phyloP scores from a whole-genome alignment of 345 rosid genomes.

The Schrenkiella parvula region DNA sequence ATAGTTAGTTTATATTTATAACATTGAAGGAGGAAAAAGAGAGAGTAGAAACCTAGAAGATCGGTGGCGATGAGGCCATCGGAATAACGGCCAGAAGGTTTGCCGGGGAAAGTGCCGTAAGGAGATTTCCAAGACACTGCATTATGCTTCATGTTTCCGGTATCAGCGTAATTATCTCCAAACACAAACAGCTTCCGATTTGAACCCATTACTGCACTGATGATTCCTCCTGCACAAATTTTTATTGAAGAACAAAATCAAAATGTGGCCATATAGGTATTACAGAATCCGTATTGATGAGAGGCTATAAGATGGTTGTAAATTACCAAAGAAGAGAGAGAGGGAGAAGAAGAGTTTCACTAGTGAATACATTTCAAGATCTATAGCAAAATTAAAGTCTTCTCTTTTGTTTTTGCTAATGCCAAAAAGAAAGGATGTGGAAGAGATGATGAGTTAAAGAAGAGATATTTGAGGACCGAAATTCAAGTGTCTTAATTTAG shows the following conservation, averaged over 20 bases:
- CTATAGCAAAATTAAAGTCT: not conserved
- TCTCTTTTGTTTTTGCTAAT: not conserved
- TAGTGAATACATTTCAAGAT: not conserved
- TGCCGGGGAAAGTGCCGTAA: conserved; percentile 50
- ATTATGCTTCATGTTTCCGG: conserved; percentile 37
- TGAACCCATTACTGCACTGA: not conserved
- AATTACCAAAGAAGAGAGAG: not conserved
- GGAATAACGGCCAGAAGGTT: conserved; percentile 50
- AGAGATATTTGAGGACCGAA: not conserved
- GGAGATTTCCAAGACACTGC: conserved; percentile 37
- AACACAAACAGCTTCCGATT: conserved; percentile 42
- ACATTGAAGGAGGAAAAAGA: not conserved
- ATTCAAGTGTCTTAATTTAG: not conserved
- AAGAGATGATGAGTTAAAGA: not conserved
- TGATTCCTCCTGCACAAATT: not conserved
- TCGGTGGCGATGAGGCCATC: conserved; percentile 48
- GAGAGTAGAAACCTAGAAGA: conserved; percentile 32
- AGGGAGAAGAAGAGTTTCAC: not conserved
- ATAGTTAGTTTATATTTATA: too few species aligned
- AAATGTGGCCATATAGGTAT: not conserved
- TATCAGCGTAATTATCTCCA: conserved; percentile 53
- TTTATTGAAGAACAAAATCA: not conserved
- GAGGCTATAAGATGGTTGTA: too few species aligned
- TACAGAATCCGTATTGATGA: not conserved
- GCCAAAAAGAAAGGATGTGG: not conserved